Evolutionary conservation across 1,284 basidiomycete genomes (phyloP), one percentile per base, ranked within the genome.

Genomic region (Trametes versicolor): DNA sequence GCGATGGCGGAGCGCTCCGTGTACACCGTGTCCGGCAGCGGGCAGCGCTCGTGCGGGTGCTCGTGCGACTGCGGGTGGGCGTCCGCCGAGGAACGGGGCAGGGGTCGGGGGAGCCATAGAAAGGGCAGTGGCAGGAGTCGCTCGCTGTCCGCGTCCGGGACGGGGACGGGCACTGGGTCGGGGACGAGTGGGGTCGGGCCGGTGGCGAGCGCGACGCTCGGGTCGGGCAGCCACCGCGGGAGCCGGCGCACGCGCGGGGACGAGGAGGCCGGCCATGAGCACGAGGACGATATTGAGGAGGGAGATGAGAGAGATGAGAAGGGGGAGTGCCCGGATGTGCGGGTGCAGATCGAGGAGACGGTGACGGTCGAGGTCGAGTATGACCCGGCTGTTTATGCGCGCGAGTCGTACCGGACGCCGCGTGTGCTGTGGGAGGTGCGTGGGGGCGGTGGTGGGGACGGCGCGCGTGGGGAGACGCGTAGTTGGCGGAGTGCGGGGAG

Each of bases 301-400:
- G 29, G 48, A 8, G 52, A 15, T 36, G 48, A 21, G 13, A 47
- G 57, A n/a, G 62, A 58, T 10, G 54, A 59, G 43, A 50, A 60
- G 29, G 60, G 63, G 34, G 41, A 51, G 25, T 59, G 59, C 29
- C 45, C 68, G 62, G 68, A 70, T 34, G 66, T 74, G 62, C 64
- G 67, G 43, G 72, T 72, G 51, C 63, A 68, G 65, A 55, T 72
- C 62, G 67, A 70, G 60, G 65, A 68, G 43, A 69, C 53, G 37
- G 67, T 71, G 34, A 67, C 63, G 54, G 69, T 71, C 23, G 66
- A 57, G 43, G 62, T 70, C 43, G 71, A 69, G 67, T 67, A 67
- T 36, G 66, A 62, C 58, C 53, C 65, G n/a, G 62, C 55, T 32
- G 57, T 58, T 60, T 63, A 25, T 36, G 57, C 43, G 48, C 59